These are phyloP conservation scores for Aspergillus taichungensis DNA, from an alignment of 495 filamentous ascomycete species.

Conservation along the genomic window DNA sequence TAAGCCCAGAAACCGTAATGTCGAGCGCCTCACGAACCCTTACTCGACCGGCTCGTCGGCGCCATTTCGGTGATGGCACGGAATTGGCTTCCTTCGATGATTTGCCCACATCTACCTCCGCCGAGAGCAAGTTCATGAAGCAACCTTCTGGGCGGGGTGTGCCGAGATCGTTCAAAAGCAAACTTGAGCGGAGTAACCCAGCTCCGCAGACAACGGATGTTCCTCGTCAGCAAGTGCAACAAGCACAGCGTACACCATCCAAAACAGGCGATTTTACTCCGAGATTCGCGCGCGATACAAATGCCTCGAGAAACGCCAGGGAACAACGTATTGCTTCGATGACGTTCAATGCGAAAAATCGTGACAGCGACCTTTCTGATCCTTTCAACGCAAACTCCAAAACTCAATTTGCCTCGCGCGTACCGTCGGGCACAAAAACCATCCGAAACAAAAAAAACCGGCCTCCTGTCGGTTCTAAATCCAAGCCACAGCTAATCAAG, in stretches of 20 bases:
- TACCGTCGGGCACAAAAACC: constrained; percentile 27
- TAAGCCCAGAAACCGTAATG: constrained; percentile 36
- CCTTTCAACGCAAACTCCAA: constrained; percentile 72
- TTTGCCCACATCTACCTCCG: constrained; percentile 75
- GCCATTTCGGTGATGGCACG: constrained; percentile 83
- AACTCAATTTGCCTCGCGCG: constrained; percentile 55
- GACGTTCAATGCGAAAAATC: constrained; percentile 25
- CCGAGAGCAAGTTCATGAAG: constrained; percentile 75
- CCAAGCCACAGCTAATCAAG: constrained; percentile 65
- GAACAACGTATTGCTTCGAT: constrained; percentile 65
- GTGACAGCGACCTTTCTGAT: constrained; percentile 47
- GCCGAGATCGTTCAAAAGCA: constrained; percentile 54
- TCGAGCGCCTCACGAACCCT: constrained; percentile 54
- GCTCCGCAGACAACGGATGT: constrained; percentile 32
- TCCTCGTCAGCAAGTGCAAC: constrained; percentile 43
- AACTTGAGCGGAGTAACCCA: constrained; percentile 47
- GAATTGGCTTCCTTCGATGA: constrained; percentile 94
- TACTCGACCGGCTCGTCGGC: constrained; percentile 61
- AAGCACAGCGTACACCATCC: constrained; percentile 38
- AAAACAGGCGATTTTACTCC: constrained; percentile 51
- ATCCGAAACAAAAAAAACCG: constrained; percentile 49
- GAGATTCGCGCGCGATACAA: constrained; percentile 88
- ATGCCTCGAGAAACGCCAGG: constrained; percentile 78
- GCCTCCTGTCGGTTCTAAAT: constrained; percentile 39
- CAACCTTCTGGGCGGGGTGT: constrained; percentile 64